Evolutionary conservation across 2,329 filamentous ascomycete species (phyloP).

Genomic region (Colletotrichum sp.): DNA sequence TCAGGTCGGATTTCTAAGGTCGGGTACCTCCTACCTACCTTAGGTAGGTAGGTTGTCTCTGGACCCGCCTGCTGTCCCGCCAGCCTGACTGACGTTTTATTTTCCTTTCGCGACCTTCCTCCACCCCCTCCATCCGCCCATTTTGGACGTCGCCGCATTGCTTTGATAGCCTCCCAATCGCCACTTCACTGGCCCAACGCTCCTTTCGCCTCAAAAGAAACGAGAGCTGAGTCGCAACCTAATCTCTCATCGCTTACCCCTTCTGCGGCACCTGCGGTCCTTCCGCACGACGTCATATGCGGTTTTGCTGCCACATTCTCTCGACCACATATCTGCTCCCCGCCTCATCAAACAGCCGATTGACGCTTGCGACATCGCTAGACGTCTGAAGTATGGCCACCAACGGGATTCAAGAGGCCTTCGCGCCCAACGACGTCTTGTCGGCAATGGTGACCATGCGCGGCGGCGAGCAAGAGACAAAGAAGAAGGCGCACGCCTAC

Average conservation of each 20-base stretch:
- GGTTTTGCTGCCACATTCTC: not conserved
- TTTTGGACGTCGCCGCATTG: slow-evolving; percentile 12
- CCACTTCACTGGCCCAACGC: slow-evolving; percentile 7
- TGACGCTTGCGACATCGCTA: not conserved
- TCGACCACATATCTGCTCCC: not conserved
- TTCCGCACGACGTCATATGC: slow-evolving; percentile 1
- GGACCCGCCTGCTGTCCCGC: slow-evolving; percentile 15
- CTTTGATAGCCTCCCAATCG: slow-evolving; percentile 14
- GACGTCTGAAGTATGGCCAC: slow-evolving; percentile 65
- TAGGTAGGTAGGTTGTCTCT: not conserved
- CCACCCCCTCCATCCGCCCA: slow-evolving; percentile 18
- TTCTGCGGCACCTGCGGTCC: not conserved
- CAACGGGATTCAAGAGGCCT: slow-evolving; percentile 70
- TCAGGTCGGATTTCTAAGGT: not conserved
- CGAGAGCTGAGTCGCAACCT: not conserved
- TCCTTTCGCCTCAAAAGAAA: not conserved
- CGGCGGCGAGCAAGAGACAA: slow-evolving; percentile 79
- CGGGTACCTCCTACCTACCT: not conserved
- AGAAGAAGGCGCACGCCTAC: slow-evolving; percentile 89
- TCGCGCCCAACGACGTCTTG: slow-evolving; percentile 77
- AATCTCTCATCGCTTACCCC: not conserved
- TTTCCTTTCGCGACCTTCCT: slow-evolving; percentile 17
- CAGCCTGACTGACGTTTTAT: slow-evolving; percentile 23
- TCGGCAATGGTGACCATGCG: slow-evolving; percentile 92
- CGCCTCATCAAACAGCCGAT: not conserved